These are phyloP conservation scores for Sugiyamaella chiloensis DNA, from an alignment of 805 yeast genomes.

Conservation along the genomic window DNA sequence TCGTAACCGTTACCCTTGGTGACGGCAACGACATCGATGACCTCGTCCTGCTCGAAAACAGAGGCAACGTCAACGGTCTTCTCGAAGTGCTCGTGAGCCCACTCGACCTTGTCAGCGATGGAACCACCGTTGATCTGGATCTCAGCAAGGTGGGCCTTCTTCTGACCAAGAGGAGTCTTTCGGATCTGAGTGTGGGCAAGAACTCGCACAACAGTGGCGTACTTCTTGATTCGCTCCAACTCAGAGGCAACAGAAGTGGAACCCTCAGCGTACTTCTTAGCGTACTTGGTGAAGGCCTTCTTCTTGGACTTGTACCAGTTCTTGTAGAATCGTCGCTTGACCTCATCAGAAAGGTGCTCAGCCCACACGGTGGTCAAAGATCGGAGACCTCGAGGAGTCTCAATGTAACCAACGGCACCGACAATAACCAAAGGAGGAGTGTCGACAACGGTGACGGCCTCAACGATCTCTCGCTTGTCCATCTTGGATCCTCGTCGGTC, in stretches of 20 bases:
- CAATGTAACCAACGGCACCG: conserved; percentile 99
- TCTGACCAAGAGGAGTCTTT: conserved; percentile 98
- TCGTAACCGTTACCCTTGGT: conserved; percentile 99
- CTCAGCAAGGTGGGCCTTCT: conserved; percentile 99
- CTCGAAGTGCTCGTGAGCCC: conserved; percentile 99
- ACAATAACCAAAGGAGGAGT: conserved; percentile 98
- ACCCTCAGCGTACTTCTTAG: conserved; percentile 94
- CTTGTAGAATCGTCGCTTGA: conserved; percentile 99
- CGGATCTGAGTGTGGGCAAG: conserved; percentile 99
- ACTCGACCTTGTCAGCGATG: conserved; percentile 91
- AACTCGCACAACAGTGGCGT: conserved; percentile 98
- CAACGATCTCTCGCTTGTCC: conserved; percentile 99
- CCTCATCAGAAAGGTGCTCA: conserved; percentile 98
- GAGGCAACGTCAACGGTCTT: conserved; percentile 94
- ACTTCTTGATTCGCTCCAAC: conserved; percentile 97
- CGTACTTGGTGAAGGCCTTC: conserved; percentile 99
- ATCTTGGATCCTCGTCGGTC: conserved; percentile 99
- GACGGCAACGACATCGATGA: conserved; percentile 97
- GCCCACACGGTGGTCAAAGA: conserved; percentile 99
- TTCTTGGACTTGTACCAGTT: conserved; percentile 99
- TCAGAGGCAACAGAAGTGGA: conserved; percentile 89
- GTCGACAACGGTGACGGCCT: conserved; percentile 99
- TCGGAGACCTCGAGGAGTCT: conserved; percentile 99
- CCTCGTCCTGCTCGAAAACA: conserved; percentile 98
- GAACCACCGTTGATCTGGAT: conserved; percentile 98